These are phyloP conservation scores for Alternaria brassicicola DNA, from an alignment of 2,329 filamentous ascomycete species.

Conservation along the genomic window DNA sequence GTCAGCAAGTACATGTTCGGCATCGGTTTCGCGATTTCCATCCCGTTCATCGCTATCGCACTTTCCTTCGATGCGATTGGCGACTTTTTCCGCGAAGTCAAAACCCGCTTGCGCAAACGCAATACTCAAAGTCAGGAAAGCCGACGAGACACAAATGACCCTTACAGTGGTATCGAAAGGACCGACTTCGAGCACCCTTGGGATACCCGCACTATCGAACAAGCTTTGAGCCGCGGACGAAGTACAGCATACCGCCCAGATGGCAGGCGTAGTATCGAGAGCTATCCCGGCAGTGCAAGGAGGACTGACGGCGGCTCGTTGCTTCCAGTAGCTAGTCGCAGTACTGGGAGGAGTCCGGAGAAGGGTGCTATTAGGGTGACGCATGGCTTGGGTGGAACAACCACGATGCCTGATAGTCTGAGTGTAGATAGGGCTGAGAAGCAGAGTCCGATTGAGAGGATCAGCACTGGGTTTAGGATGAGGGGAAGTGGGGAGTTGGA, in stretches of 20 bases:
- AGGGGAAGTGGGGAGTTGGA: constrained; percentile 41
- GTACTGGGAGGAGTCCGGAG: constrained; percentile 26
- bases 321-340: constrained; percentile 43
- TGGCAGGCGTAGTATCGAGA: constrained; percentile 36
- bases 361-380: constrained; percentile 20
- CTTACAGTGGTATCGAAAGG: constrained; percentile 7
- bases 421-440: constrained; percentile 28
- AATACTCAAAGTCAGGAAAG: background rate
- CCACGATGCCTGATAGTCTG: constrained; percentile 17
- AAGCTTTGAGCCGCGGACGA: constrained; percentile 35
- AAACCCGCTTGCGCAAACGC: constrained; percentile 24
- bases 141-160: background rate
- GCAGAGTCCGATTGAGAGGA: constrained; percentile 32
- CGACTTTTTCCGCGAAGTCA: constrained; percentile 39
- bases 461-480: constrained; percentile 45
- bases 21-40: constrained; percentile 60
- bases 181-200: constrained; percentile 26
- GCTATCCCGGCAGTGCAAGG: constrained; percentile 31
- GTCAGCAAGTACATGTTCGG: constrained; percentile 64
- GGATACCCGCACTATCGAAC: constrained; percentile 36
- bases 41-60: constrained; percentile 57
- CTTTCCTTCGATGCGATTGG: constrained; percentile 53
- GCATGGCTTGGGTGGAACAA: constrained; percentile 17
- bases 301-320: constrained; percentile 18
- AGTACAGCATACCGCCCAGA: constrained; percentile 29